Percentiles rank a stretch among this genome's conserved stretches.
Evolutionary conservation across 2,329 filamentous ascomycete genomes (phyloP).

Genomic region (Arthrobotrys conoides): DNA sequence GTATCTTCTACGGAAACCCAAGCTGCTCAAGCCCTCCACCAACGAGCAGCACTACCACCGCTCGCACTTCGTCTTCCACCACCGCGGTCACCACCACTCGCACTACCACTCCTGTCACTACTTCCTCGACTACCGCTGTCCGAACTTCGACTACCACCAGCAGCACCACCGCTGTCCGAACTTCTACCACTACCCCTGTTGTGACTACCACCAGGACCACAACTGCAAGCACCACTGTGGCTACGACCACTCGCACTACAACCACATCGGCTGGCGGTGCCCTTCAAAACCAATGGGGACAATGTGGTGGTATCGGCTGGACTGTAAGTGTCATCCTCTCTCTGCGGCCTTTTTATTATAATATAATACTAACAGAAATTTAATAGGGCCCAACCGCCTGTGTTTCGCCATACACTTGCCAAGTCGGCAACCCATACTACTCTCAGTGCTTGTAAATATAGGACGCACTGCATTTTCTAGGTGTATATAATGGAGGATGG

Average conservation of each 20-base stretch:
- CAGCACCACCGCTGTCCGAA: constrained; percentile 25
- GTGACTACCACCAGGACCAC: constrained; percentile 26
- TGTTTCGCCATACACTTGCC: constrained; percentile 65
- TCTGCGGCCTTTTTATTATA: neutral
- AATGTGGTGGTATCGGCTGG: constrained; percentile 57
- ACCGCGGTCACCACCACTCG: constrained; percentile 35
- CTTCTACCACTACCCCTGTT: constrained; percentile 27
- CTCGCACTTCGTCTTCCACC: constrained; percentile 26
- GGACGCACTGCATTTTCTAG: neutral
- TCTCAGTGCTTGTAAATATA: constrained; percentile 66
- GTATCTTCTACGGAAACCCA: constrained; percentile 62
- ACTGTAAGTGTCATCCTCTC: constrained; percentile 32
- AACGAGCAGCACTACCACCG: constrained; percentile 38
- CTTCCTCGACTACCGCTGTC: constrained; percentile 19
- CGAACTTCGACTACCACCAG: constrained; percentile 32
- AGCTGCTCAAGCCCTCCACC: constrained; percentile 56
- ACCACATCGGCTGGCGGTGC: constrained; percentile 32
- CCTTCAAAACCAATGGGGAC: constrained; percentile 49
- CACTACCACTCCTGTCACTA: constrained; percentile 23
- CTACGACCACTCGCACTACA: neutral
- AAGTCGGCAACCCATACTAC: constrained; percentile 66
- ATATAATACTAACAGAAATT: constrained; percentile 9
- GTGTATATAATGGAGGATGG: constrained; percentile 1
- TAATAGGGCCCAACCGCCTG: constrained; percentile 65
- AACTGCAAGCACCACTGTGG: constrained; percentile 3